Evolutionary conservation across 164 flowering plant genomes (phyloP), one percentile per base, ranked within the genome.

Genomic region (Piper longum): DNA sequence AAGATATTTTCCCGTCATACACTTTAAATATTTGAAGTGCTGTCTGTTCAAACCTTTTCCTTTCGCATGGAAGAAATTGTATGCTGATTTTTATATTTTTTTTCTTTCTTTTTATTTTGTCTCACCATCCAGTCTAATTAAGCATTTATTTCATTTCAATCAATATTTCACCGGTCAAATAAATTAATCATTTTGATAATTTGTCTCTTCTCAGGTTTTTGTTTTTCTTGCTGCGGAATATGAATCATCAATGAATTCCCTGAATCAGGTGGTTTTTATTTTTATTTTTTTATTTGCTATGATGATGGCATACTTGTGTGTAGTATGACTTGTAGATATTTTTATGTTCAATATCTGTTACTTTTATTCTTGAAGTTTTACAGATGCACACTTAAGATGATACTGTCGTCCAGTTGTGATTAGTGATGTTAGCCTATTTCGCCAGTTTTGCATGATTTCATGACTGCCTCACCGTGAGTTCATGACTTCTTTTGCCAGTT

Each of bases 221-320:
- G 86, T 85, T 19, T 91, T 91, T 73, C 41, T 91, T 54, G 93
- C 97, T 16, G 97, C 97, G 26, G 97, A 91, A 73, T 91, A 91
- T 76, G 87, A 78, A 77, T 86, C 97, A 54, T 78, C 83, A 40
- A 70, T 72, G 77, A 86, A 91, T 73, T 73, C 85, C 39, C 69
- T 91, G 67, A 91, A 91, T 72, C 97, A 91, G 89, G 97, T 86
- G 70, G 63, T 6, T 12, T 54, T 14, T n/a, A 16, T 54, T 59
- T 18, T 14, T 26, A 12, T 14, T 9, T 48, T 9, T 5, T 48
- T 1, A 3, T 48, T 14, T 9, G 52, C 14, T 3, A 14, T 14
- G 14, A 14, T 48, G 14, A 9, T 48, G 9, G 52, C 9, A 48
- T 12, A 48, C 9, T 48, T 5, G 52, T 6, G 14, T 48, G 11